Conservation (phyloP, 345 rosid species). For the Mercurialis annua region DNA sequence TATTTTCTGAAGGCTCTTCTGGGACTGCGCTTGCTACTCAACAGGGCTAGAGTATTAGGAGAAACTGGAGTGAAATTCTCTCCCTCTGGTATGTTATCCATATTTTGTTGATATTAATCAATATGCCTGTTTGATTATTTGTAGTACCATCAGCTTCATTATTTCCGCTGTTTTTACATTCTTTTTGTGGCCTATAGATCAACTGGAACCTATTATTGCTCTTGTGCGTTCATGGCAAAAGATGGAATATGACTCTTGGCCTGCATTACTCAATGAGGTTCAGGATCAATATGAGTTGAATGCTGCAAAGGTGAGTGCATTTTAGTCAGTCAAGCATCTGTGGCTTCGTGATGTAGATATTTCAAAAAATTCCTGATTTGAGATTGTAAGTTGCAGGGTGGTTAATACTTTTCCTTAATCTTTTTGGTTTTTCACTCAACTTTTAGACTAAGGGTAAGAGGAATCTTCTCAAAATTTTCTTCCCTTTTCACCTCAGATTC, state of each 20-base stretch:
- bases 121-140: not conserved
- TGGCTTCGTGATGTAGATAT: too few relatives aligned
- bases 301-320: constrained; percentile 67
- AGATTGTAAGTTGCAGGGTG: not conserved
- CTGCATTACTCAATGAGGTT: constrained; percentile 82
- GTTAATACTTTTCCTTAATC: not conserved
- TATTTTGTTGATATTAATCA: not conserved
- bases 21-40: constrained; percentile 77
- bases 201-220: constrained; percentile 57
- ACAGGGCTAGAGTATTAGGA: constrained; percentile 46
- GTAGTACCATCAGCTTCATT: not conserved
- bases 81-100: constrained; percentile 51
- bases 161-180: constrained; percentile 5
- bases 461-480: not conserved
- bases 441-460: not conserved
- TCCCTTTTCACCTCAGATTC: too few relatives aligned
- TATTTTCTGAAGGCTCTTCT: constrained; percentile 57
- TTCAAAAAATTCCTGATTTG: not conserved
- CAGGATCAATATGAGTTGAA: constrained; percentile 69
- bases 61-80: constrained; percentile 70
- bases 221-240: constrained; percentile 79
- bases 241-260: constrained; percentile 82
- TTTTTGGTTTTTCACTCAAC: not conserved
- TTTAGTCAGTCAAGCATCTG: too few relatives aligned
- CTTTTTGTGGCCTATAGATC: constrained; percentile 37